Evolutionary conservation across 2,329 filamentous ascomycete species (phyloP).

Genomic region (Penicillium polonicum): DNA sequence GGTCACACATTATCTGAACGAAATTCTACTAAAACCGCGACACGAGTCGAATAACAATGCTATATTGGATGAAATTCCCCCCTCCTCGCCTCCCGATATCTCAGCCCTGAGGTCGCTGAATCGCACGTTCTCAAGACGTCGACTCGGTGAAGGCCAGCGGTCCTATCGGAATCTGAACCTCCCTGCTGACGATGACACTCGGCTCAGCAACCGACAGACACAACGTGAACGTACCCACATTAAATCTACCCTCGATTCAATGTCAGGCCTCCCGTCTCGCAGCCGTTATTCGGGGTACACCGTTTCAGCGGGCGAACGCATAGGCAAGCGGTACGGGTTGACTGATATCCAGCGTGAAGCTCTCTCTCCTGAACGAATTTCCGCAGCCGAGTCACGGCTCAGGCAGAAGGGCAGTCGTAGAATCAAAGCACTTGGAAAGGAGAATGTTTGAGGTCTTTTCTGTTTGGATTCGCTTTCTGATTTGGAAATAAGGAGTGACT

Average conservation of each 20-base stretch:
- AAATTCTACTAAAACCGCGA: constrained; percentile 21
- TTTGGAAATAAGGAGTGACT: constrained; percentile 4
- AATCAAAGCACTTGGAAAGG: constrained; percentile 33
- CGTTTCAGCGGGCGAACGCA: constrained; percentile 23
- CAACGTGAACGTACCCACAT: constrained; percentile 27
- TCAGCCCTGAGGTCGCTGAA: constrained; percentile 25
- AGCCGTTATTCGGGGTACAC: constrained; percentile 19
- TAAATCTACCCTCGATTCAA: constrained; percentile 32
- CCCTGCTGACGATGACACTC: constrained; percentile 18
- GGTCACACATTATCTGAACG: constrained; percentile 27
- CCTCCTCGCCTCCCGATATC: constrained; percentile 36
- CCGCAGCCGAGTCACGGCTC: constrained; percentile 38
- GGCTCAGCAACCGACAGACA: constrained; percentile 15
- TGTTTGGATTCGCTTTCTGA: background rate
- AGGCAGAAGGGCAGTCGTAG: constrained; percentile 30
- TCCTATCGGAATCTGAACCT: constrained; percentile 28
- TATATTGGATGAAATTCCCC: constrained; percentile 19
- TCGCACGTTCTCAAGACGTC: constrained; percentile 22
- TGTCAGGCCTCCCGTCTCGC: constrained; percentile 23
- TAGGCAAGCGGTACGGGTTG: constrained; percentile 23
- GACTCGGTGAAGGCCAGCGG: constrained; percentile 24
- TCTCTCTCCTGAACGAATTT: constrained; percentile 34
- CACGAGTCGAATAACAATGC: constrained; percentile 11
- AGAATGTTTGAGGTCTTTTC: constrained; percentile 23
- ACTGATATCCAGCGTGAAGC: constrained; percentile 24